Evolutionary conservation across 805 yeast genomes (phyloP).

Genomic region (Saccharomyces eubayanus): DNA sequence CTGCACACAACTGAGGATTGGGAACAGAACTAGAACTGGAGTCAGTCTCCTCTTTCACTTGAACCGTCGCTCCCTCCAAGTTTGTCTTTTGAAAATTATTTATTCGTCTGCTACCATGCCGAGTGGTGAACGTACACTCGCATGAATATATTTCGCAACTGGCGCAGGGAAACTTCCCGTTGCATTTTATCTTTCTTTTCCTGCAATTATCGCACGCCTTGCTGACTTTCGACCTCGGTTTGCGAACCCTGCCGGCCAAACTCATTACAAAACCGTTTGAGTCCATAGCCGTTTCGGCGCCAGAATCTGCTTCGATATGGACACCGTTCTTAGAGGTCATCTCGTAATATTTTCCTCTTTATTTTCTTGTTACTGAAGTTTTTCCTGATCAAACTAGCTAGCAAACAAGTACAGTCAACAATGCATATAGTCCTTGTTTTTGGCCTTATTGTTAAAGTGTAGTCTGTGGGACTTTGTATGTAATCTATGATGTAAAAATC

Average conservation of each 20-base stretch:
- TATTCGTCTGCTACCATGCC: not conserved
- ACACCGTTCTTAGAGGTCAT: not conserved
- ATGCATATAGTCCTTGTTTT: not conserved
- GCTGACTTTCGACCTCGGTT: slow-evolving; percentile 8
- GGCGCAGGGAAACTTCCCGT: slow-evolving; percentile 28
- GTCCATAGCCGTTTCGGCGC: not conserved
- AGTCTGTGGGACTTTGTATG: not conserved
- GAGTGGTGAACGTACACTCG: slow-evolving; percentile 16
- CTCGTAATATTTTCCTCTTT: not conserved
- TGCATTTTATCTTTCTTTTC: slow-evolving; percentile 29
- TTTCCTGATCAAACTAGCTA: not conserved
- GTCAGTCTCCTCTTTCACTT: not conserved
- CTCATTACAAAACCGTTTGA: not conserved
- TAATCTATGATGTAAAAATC: not conserved
- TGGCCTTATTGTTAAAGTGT: not conserved
- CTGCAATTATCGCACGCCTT: slow-evolving; percentile 29
- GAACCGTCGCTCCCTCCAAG: not conserved
- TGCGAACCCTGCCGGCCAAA: not conserved
- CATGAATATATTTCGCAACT: slow-evolving; percentile 28
- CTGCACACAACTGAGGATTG: not conserved
- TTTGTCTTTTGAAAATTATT: not conserved
- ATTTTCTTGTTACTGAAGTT: not conserved
- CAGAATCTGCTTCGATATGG: not conserved
- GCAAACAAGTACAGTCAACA: not conserved
- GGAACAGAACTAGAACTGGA: not conserved